Percentiles rank a stretch among this genome's conserved stretches.
Conservation (phyloP, 352 stramenopile genomes). For the Pythium monospermum region DNA sequence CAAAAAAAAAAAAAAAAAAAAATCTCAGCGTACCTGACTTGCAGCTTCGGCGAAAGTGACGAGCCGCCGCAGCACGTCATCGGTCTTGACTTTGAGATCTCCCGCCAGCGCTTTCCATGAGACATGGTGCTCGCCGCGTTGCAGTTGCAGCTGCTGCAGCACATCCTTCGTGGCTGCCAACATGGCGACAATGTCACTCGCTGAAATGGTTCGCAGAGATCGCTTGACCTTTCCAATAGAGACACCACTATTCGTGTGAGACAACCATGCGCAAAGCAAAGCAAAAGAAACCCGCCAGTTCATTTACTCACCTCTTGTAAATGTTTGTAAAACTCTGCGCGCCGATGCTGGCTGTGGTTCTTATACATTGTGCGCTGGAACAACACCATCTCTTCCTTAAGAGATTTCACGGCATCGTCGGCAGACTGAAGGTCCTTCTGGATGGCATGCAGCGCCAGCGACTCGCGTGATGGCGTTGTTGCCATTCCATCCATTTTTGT, state of each 20-base stretch:
- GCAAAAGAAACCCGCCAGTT: too few relatives aligned
- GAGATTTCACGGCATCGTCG: constrained; percentile 30
- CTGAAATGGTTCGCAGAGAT: constrained; percentile 39
- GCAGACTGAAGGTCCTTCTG: constrained; percentile 32
- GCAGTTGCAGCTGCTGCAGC: constrained; percentile 39
- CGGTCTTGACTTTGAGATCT: constrained; percentile 51
- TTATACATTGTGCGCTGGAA: constrained; percentile 86
- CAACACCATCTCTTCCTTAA: constrained; percentile 53
- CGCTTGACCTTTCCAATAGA: constrained; percentile 53
- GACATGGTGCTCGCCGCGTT: constrained; percentile 58
- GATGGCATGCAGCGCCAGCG: constrained; percentile 31
- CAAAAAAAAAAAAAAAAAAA: not conserved
- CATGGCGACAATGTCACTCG: constrained; percentile 30
- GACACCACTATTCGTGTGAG: not conserved
- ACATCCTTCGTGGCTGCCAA: constrained; percentile 38
- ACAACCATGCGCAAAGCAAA: not conserved
- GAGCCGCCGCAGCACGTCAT: constrained; percentile 45
- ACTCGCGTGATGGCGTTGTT: constrained; percentile 15
- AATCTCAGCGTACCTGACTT: constrained; percentile 24
- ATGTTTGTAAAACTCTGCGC: constrained; percentile 76
- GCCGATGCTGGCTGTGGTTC: constrained; percentile 84
- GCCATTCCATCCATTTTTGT: constrained; percentile 20
- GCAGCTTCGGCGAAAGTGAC: constrained; percentile 23
- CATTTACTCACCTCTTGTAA: constrained; percentile 53
- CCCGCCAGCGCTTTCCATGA: constrained; percentile 64